Percentiles rank a stretch among this genome's conserved stretches.
phyloP scores from a whole-genome alignment of 441 rosid genomes.

The Geranium incanum region DNA sequence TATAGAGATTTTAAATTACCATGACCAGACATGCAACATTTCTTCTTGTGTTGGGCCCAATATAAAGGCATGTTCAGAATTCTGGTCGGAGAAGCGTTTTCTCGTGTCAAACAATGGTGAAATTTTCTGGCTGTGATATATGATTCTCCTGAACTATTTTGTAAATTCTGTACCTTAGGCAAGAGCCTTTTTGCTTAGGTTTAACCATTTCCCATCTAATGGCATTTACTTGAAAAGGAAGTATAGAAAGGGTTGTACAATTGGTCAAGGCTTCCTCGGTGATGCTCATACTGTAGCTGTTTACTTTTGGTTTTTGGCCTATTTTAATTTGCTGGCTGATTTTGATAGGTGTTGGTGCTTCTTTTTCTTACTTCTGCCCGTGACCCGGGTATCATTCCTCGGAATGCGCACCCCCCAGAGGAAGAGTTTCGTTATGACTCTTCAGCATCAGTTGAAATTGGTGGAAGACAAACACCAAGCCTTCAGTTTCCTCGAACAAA shows the following conservation, averaged over 20 bases:
- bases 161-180: neutral
- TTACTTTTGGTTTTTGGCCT: slow-evolving; percentile 10
- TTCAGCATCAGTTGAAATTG: slow-evolving; percentile 44
- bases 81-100: neutral
- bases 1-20: neutral
- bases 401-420: slow-evolving; percentile 82
- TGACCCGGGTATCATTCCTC: slow-evolving; percentile 90
- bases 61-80: neutral
- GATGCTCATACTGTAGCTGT: neutral
- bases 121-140: neutral
- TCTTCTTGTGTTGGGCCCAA: neutral
- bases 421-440: slow-evolving; percentile 65
- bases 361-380: slow-evolving; percentile 79
- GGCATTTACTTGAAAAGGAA: neutral
- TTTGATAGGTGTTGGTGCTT: slow-evolving; percentile 63
- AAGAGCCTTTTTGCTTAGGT: neutral
- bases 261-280: neutral
- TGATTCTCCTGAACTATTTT: neutral
- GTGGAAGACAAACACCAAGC: slow-evolving; percentile 76
- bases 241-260: neutral
- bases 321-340: slow-evolving; percentile 22
- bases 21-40: neutral
- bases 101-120: neutral
- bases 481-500: slow-evolving; percentile 71
- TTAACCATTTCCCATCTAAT: neutral